Evolutionary conservation across 805 yeast genomes (phyloP), one percentile per base, ranked within the genome.

Genomic region (Sporopachydermia quercuum): DNA sequence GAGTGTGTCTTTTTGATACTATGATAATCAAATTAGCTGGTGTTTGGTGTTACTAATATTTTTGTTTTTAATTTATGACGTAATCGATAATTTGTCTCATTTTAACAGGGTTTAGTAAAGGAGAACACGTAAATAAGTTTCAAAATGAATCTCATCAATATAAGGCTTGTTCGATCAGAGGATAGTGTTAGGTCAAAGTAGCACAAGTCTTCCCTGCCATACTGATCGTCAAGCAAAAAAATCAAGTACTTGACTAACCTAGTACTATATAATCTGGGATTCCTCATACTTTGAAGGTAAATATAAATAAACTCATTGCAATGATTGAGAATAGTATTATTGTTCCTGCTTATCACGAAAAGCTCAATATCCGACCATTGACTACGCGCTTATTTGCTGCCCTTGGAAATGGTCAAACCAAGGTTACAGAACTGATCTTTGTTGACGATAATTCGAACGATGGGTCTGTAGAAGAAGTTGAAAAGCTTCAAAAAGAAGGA

Each of bases 381-480:
- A 68, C 72, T 38, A 63, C 64, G 17, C 58, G 73, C 43, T 50
- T 68, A 15, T 68, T 68, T 47, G 69, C 68, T 3, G 72, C 72
- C 18, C 49, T 68, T 39, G 71, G 71, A 44, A 62, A 56, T 38
- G 57, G 55, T 14, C 61, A 53, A 4, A 59, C 70, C 11, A 57
- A 60, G 41, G 50, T 45, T 14, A 65, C 72, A 3, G 74, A 68
- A 48, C 53, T 68, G 47, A 66, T 66, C 51, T 68, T 63, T 44
- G 74, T 68, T 35, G 74, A 68, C 47, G 74, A 68, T 49, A 68
- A 68, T 50, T 65, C 71, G 15, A 56, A 61, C 38, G 73, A 68
- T 50, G 74, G 73, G 3, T 67, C 73, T 13, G 71, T 65, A 30
- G 74, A 68, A 49, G 72, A 66, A 45, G 74, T 68, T 23, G 70